Base-by-base conservation (phyloP, 805 yeast genomes). In the Ogataea sp. region DNA sequence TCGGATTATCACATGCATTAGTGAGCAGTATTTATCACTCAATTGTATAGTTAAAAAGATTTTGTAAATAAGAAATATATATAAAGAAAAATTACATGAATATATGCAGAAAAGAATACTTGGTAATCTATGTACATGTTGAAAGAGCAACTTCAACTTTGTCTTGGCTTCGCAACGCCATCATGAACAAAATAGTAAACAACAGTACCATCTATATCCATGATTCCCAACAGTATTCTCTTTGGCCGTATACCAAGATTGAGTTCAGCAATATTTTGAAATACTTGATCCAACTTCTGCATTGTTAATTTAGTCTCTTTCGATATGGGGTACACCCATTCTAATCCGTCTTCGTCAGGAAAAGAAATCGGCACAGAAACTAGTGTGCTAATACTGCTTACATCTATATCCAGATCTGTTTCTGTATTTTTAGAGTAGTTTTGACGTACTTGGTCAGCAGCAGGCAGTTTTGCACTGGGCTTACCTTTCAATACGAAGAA, bases 181-280 rank as follows among this genome's bases (percentile, higher is more conserved):
- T 75, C 77, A 53, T 80, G 75, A 15, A 79, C 65, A 53, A 74
- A 73, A 55, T 83, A 82, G 48, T 77, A 83, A n/a, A 80, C 80
- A 16, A 80, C 67, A 0, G 88, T 78, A 2, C 86, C 80, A 53
- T 83, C 93, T 40, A 70, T 70, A 47, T 73, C 78, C 2, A 73
- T 68, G 7, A 82, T 62, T 0, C 75, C 88, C 24, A 77, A 45
- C 0, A 79, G 61, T 3, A 83, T 44, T 41, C 78, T 59, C 33
- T 56, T 58, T 0, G 77, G 74, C 21, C 73, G 51, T 6, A 4
- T 5, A 1, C 5, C 23, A 8, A 17, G 20, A 6, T 43, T 41
- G 10, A 37, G 14, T 5, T n/a, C 18, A 20, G 32, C 8, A 1
- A 68, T 50, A 11, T 32, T 49, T 0, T 43, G 44, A 41, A 78